Evolutionary conservation across 2,329 filamentous ascomycete genomes (phyloP), one percentile per base, ranked within the genome.

Genomic region (Colletotrichum viniferum): DNA sequence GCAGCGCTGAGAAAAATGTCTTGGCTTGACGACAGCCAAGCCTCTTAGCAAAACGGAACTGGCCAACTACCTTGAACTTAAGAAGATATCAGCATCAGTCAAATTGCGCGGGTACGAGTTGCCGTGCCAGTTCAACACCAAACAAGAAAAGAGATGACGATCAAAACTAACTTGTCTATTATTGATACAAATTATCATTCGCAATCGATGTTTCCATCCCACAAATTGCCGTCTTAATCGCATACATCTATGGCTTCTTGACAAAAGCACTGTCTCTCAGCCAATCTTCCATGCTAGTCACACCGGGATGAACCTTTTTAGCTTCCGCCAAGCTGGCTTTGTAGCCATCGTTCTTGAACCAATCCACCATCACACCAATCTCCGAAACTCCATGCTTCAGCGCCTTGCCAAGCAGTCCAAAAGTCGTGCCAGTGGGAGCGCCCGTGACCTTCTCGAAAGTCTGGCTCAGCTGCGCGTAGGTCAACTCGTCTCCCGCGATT

Each of bases 341-440:
- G 70, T 62, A 73, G 28, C 56, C 70, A 9, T 69, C 56, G 2
- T 68, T 16, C 64, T 69, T 73, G 56, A 73, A 73, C 64, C 64
- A 73, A 4, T 63, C 56, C 7, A 63, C 70, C 64, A 73, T 69
- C 18, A 68, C 32, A 4, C 56, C 38, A 9, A 63, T n/a, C 12
- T 73, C 64, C 10, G 30, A 32, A 7, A 60, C 58, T 5, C 71
- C 65, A 28, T 32, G 38, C 58, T 69, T 64, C 32, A 60, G 34
- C 10, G 43, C 58, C 34, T 73, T 69, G 24, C 71, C 56, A 8
- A 73, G 38, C 10, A 73, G 12, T n/a, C 58, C 65, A 7, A 63
- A 28, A 2, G 43, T 69, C 8, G 58, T 73, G 3, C 30, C 56
- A 24, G 24, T 48, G 36, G 58, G 65, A 13, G 28, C 38, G 16